Percentiles rank a stretch among this genome's conserved stretches.
phyloP scores from a whole-genome alignment of 371 early-diverging fungal genomes.

The Neoconidiobolus thromboides region DNA sequence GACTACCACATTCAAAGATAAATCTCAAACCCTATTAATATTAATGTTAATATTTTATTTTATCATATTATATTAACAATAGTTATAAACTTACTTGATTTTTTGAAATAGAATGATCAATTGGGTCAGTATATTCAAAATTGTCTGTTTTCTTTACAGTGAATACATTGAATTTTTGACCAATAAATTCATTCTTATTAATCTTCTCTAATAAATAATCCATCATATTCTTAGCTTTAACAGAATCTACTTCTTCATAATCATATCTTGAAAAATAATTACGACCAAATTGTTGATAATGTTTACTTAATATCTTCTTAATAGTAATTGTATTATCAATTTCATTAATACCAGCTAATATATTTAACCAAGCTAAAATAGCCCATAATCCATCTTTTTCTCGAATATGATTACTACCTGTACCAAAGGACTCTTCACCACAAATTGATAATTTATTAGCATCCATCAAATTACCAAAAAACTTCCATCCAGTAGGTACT shows the following conservation, averaged over 20 bases:
- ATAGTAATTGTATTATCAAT: constrained; percentile 29
- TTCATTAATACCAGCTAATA: constrained; percentile 58
- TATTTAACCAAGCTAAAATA: constrained; percentile 87
- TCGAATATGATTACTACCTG: constrained; percentile 92
- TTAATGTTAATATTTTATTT: not conserved
- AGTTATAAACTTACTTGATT: constrained; percentile 33
- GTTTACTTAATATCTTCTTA: constrained; percentile 56
- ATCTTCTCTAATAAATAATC: constrained; percentile 30
- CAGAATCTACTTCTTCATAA: constrained; percentile 85
- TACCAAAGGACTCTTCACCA: constrained; percentile 96
- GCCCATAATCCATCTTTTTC: constrained; percentile 99
- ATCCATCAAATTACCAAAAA: constrained; percentile 98
- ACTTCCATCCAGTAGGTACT: constrained; percentile 89
- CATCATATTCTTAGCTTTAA: constrained; percentile 62
- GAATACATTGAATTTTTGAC: constrained; percentile 33
- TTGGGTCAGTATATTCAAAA: constrained; percentile 85
- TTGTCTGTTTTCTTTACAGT: constrained; percentile 60
- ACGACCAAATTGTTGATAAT: constrained; percentile 74
- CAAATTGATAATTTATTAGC: constrained; percentile 86
- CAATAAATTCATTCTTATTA: constrained; percentile 22
- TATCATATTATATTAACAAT: not conserved
- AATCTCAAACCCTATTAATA: constrained; percentile 56
- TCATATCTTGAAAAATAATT: constrained; percentile 95
- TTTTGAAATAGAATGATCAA: constrained; percentile 67
- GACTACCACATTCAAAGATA: constrained; percentile 72